Evolutionary conservation across 345 rosid genomes (phyloP), one percentile per base, ranked within the genome.

Genomic region (Mercurialis annua): DNA sequence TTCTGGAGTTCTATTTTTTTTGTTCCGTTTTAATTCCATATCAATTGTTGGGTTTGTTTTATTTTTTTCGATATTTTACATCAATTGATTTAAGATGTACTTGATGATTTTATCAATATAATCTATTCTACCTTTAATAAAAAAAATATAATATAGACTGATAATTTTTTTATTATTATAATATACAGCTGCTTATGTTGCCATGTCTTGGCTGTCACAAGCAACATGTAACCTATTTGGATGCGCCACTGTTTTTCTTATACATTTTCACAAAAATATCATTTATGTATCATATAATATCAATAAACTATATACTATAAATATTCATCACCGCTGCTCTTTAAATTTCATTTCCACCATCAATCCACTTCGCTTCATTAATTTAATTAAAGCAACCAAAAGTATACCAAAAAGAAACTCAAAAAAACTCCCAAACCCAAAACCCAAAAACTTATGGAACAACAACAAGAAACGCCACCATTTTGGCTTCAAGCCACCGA

Each of bases 401-500:
- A 62, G 64, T 51, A 27, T 24, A 2, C 10, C n/a, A 1, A 42
- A 24, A 53, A 20, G 21, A 58, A 52, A 52, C 44, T 14, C 8
- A 52, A 26, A 46, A 55, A 48, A 56, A n/a, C 40, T 14, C 57
- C 43, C 5, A 5, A 5, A 54, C 62, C 38, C 40, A 40, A 46
- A 31, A 20, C 12, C 1, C 40, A 2, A 53, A 52, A 6, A 36
- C 84, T 85, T 31, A 85, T 85, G 91, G 87, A 84, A 50, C 89
- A 78, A 52, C 89, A 85, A 26, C 83, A 81, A 74, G 84, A 86
- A 68, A 57, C 43, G 48, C 63, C 92, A 15, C 92, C 87, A 17
- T 90, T 86, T 58, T 92, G 97, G 98, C 83, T 85, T 61, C 86
- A 83, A 51, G n/a, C 81, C 55, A 29, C 74, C 64, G 55, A 51